Evolutionary conservation across 352 stramenopile species (phyloP), one percentile per base, ranked within the genome.

Genomic region (Globisporangium echinulatum): DNA sequence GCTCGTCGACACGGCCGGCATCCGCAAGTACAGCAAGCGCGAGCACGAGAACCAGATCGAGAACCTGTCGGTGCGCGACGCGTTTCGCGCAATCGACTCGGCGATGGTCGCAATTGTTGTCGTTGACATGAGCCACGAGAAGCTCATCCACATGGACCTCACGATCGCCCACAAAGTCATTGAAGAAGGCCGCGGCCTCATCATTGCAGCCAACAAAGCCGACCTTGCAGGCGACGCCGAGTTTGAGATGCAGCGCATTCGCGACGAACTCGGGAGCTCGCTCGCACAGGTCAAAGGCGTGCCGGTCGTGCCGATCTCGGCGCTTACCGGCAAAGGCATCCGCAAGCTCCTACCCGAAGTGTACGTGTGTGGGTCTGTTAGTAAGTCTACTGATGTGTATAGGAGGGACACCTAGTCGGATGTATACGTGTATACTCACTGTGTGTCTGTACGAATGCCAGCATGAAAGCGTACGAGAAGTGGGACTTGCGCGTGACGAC

Each of bases 111-210:
- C 92, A 48, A 74, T 85, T 11, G 82, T 94, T 13, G 84, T 94
- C 48, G 77, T 92, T 10, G 84, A 94, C 61, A 88, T 94, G 75
- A 91, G 78, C 54, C 68, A 90, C 59, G 69, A 81, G 9, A 88
- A 92, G 60, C 72, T 94, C 39, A 90, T 91, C 57, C 79, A 94
- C 69, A 87, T 94, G 79, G 84, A 94, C 57, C 70, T 92, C 17
- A 92, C 84, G 14, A 94, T 94, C 60, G 84, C 84, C 4, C 78
- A 90, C 53, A 78, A 77, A 9, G 82, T 92, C 55, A 82, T 94
- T 43, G 82, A 94, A 52, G 80, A 94, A 63, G 84, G 84, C 7
- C 82, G 82, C 38, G 81, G 68, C 4, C 66, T 94, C 5, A 82
- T 94, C 37, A 71, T 94, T 43, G 79, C 71, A 3, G 84, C 82